Evolutionary conservation across 345 rosid genomes (phyloP).

Genomic region (Ceriops zippeliana): DNA sequence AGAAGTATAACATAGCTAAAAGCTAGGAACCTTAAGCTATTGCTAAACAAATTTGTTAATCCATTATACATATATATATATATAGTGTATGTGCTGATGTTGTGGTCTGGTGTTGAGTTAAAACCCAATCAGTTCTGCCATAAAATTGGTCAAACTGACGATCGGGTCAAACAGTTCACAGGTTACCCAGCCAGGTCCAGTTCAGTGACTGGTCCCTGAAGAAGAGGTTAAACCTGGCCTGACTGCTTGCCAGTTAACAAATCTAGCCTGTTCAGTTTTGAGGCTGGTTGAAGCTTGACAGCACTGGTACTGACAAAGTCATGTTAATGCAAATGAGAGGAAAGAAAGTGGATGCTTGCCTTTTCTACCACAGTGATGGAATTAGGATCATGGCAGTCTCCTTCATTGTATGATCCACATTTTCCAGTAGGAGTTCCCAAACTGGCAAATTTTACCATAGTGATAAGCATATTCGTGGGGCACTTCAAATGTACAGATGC

Average conservation of each 20-base stretch:
- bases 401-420: conserved; percentile 45
- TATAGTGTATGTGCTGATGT: no score
- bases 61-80: not conserved
- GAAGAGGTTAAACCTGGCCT: no score
- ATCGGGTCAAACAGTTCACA: no score
- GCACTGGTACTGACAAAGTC: not conserved
- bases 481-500: conserved; percentile 42
- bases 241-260: no score
- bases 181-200: no score
- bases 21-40: not conserved
- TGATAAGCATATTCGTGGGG: conserved; percentile 31
- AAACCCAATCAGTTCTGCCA: no score
- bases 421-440: conserved; percentile 57
- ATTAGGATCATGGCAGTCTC: conserved; percentile 57
- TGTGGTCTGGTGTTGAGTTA: no score
- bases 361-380: conserved; percentile 41
- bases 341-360: conserved; percentile 24
- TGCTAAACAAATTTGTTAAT: not conserved
- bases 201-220: no score
- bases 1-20: no score
- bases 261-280: no score
- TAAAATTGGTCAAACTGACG: no score
- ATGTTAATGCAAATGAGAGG: not conserved
- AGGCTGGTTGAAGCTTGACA: not conserved
- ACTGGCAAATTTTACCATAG: conserved; percentile 53